Base-by-base conservation (phyloP, 331 rosid species). In the Malus hybrid region DNA sequence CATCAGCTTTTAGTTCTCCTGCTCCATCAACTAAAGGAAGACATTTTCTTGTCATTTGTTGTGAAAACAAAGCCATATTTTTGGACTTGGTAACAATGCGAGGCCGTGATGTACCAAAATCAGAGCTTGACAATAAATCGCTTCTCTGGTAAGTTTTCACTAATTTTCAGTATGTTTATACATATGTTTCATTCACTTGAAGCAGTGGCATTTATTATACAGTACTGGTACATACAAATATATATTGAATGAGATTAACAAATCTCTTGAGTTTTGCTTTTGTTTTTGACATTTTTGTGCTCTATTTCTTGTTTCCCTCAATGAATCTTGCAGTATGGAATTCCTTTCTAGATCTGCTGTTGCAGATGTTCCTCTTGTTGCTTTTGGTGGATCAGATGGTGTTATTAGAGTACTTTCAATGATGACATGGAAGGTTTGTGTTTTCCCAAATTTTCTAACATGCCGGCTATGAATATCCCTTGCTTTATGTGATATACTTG, bases 361-460 rank as follows among this genome's bases (percentile, higher is more conserved):
- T 73, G 89, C 89, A 70, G 99, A 94, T 79, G 97, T 89, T 77
- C 99, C 99, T 76, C 96, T 94, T 74, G 99, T 94, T 76, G 99
- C 99, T 80, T 94, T 94, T 86, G 99, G 99, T 74, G 97, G 97
- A 84, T 89, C 97, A 48, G 99, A 94, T 83, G 99, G 99, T 70
- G 97, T 94, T 82, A 91, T 94, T 76, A 87, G 99, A 86, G 99
- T 94, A 79, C 97, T 94, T 73, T 94, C 99, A 73, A 92, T 94
- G 99, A 87, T 94, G 73, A 90, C 99, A 15, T 94, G 99, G 99
- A 94, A 90, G 97, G 99, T 92, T 78, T 80, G 84, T 50, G 16
- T 67, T 78, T 81, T 76, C 39, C 76, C 63, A 52, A 63, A 67
- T 81, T 65, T 32, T 79, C 80, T 66, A 52, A 74, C 73, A 32